A percentile compares a stretch with the other conserved stretches of the same genome.
Conservation (phyloP, 75 land plant species). For the Ceratopteris richardii region DNA sequence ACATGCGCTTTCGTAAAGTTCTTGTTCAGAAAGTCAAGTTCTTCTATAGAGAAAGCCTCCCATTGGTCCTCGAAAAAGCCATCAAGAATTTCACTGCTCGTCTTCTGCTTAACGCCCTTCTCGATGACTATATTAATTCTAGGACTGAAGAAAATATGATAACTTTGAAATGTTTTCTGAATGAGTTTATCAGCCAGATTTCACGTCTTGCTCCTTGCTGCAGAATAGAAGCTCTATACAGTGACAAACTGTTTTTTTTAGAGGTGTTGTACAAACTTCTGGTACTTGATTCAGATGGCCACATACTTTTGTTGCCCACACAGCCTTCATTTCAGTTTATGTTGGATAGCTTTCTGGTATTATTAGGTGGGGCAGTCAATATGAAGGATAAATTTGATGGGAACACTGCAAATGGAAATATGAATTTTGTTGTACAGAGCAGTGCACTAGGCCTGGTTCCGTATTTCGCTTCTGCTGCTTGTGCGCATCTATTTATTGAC, state of each 20-base stretch:
- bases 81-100: conserved; percentile 22
- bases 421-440: conserved; percentile 17
- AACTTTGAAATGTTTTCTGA: conserved; percentile 27
- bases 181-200: conserved; percentile 24
- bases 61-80: conserved; percentile 23
- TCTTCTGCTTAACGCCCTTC: conserved; percentile 24
- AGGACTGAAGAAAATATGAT: conserved; percentile 13
- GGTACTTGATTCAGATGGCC: conserved; percentile 19
- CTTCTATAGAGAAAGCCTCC: conserved; percentile 25
- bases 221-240: conserved; percentile 12
- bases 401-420: conserved; percentile 11
- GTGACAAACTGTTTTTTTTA: conserved; percentile 26
- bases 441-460: conserved; percentile 28
- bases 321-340: conserved; percentile 31
- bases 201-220: conserved; percentile 15
- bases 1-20: conserved; percentile 27
- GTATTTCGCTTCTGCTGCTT: conserved; percentile 13
- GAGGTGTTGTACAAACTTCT: conserved; percentile 32
- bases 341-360: conserved; percentile 14
- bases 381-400: not conserved
- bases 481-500: not conserved
- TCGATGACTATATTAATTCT: conserved; percentile 27
- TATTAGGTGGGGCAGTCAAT: conserved; percentile 7
- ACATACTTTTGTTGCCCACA: conserved; percentile 10
- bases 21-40: conserved; percentile 38